Conservation (phyloP, 345 rosid genomes). For the Aegle marmelos region DNA sequence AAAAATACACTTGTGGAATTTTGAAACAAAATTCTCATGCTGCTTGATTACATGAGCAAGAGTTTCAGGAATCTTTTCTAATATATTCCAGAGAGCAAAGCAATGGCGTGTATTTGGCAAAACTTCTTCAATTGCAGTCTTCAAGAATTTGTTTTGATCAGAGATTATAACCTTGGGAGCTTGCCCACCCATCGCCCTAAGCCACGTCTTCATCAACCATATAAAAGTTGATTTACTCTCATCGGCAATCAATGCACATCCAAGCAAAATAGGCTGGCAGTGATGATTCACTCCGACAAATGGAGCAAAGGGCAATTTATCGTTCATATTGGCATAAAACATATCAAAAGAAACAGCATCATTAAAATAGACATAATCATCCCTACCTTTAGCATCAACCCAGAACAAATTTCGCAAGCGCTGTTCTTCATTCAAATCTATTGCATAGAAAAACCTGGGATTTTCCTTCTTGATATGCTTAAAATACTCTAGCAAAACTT, state of each 20-base stretch:
- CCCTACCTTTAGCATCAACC: constrained; percentile 57
- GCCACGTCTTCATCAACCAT: constrained; percentile 60
- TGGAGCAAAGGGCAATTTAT: constrained; percentile 50
- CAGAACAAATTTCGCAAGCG: constrained; percentile 51
- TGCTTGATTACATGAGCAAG: constrained; percentile 34
- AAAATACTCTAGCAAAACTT: constrained; percentile 45
- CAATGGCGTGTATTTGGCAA: constrained; percentile 49
- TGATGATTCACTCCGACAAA: constrained; percentile 63
- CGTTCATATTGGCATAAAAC: constrained; percentile 36
- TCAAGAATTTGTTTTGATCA: constrained; percentile 42
- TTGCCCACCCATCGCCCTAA: constrained; percentile 58
- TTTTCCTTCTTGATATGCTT: constrained; percentile 44
- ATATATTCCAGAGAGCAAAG: constrained; percentile 45
- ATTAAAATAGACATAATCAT: constrained; percentile 43
- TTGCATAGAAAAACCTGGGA: constrained; percentile 57
- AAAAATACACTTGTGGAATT: constrained; percentile 50
- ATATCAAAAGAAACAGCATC: constrained; percentile 57
- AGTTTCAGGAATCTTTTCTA: constrained; percentile 47
- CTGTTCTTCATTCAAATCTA: constrained; percentile 56
- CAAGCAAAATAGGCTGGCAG: constrained; percentile 51
- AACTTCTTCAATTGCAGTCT: constrained; percentile 41
- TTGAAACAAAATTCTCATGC: constrained; percentile 36
- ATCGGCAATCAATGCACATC: constrained; percentile 55
- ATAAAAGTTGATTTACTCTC: constrained; percentile 41
- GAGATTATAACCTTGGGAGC: constrained; percentile 47